phyloP scores from a whole-genome alignment of 2,329 filamentous ascomycete genomes.

The Nectriaceae sp. region DNA sequence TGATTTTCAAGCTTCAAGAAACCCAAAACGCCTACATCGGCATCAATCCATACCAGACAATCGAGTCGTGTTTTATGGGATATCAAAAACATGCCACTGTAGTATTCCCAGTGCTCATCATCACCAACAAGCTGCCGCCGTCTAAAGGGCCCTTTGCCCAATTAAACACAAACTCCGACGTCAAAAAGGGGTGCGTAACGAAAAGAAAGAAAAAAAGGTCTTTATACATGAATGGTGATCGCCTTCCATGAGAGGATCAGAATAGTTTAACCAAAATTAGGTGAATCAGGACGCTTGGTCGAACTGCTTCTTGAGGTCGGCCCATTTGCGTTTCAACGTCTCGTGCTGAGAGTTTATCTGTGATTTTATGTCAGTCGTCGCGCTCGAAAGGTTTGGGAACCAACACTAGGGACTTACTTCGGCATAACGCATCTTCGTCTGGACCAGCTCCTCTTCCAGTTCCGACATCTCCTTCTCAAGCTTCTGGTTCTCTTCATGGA shows the following conservation, averaged over 20 bases:
- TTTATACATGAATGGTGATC: constrained; percentile 29
- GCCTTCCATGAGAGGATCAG: constrained; percentile 4
- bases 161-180: constrained; percentile 6
- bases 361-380: constrained; percentile 16
- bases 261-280: constrained; percentile 3
- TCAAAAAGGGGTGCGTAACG: constrained; percentile 4
- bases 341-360: constrained; percentile 74
- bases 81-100: constrained; percentile 19
- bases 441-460: constrained; percentile 89
- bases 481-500: constrained; percentile 87
- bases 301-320: constrained; percentile 67
- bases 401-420: constrained; percentile 66
- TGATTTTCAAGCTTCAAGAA: constrained; percentile 5
- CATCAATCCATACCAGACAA: constrained; percentile 8
- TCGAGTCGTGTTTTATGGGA: constrained; percentile 15
- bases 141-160: constrained; percentile 10
- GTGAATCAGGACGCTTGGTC: constrained; percentile 31
- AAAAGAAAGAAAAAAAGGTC: constrained; percentile 4
- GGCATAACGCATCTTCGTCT: constrained; percentile 92
- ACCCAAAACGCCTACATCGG: constrained; percentile 11
- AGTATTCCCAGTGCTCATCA: constrained; percentile 17
- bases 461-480: constrained; percentile 89
- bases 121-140: constrained; percentile 19
- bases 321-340: constrained; percentile 74
- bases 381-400: neutral